Base-by-base conservation (phyloP, 106 monocot species). In the Allium cepa region DNA sequence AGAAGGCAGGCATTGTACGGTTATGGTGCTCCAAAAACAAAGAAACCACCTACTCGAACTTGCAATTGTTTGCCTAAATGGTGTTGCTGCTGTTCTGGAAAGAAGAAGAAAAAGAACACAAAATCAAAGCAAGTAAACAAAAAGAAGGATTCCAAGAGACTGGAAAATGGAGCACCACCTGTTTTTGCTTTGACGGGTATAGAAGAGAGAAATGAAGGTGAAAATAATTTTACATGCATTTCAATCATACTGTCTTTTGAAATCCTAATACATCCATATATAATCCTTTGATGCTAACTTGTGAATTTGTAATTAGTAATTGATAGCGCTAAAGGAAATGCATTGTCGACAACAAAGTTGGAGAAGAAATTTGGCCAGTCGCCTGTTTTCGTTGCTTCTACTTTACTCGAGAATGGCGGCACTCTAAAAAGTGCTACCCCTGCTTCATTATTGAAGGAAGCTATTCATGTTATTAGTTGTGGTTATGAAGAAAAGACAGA, bases 321-420 rank as follows among this genome's bases (percentile, higher is more conserved):
- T 56, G 78, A 78, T 63, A 71, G 61, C 50, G 79, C 80, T 22
- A 84, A 80, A 22, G 65, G 81, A 47, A 14, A 67, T 45, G 5
- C 56, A 16, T 59, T 80, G 71, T 79, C 84, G 27, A 62, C 76
- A 68, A 8, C 64, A 56, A 91, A 85, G 63, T 75, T 92, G 68
- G 87, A 92, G 69, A 92, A 92, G 80, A 92, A 75, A 60, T 92
- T 88, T 60, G 92, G 92, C 3, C 92, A 87, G 68, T 87, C 88
- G 57, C 82, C 87, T 53, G 92, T 88, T 59, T 92, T 92, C 77
- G 88, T 92, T 69, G 87, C 82, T 8, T 92, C 92, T 13, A 92
- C 92, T 69, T 73, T 85, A 7, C 66, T 92, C 15, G 87, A 87
- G 72, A 78, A 88, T 65, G 92, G 92, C 50, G 92, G 87, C 9